Conservation (phyloP, 2,329 filamentous ascomycete genomes). For the Aureobasidium sp. region DNA sequence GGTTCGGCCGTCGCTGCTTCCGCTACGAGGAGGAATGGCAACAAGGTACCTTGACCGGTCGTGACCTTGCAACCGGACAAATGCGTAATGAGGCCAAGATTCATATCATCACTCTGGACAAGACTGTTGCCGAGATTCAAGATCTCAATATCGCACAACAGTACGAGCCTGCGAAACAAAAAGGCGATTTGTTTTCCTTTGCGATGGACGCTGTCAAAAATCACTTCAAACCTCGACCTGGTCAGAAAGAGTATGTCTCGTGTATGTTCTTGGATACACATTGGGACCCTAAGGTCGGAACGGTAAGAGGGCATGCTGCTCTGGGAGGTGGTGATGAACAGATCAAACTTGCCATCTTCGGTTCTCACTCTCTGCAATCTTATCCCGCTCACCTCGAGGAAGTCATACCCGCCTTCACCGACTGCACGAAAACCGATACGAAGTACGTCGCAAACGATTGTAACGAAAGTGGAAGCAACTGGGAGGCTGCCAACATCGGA, state of each 20-base stretch:
- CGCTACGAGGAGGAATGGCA: constrained; percentile 95
- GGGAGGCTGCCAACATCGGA: constrained; percentile 91
- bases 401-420: constrained; percentile 76
- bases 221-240: constrained; percentile 64
- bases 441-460: constrained; percentile 74
- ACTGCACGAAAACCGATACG: constrained; percentile 83
- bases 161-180: constrained; percentile 57
- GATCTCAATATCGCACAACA: constrained; percentile 73
- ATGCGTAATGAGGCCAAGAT: constrained; percentile 89
- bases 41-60: constrained; percentile 65
- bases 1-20: constrained; percentile 76
- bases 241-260: constrained; percentile 82
- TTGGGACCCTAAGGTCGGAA: constrained; percentile 66
- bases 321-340: constrained; percentile 68
- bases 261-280: constrained; percentile 80
- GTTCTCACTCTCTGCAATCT: constrained; percentile 83
- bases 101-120: constrained; percentile 73
- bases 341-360: constrained; percentile 78
- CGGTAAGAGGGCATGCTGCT: constrained; percentile 72
- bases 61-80: constrained; percentile 59
- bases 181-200: constrained; percentile 66
- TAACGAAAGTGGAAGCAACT: constrained; percentile 78
- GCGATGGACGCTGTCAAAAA: constrained; percentile 68
- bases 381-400: constrained; percentile 87
- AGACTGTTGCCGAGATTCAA: constrained; percentile 76